Evolutionary conservation across 371 early-diverging fungal species (phyloP).

Genomic region (Actinomucor elegans): DNA sequence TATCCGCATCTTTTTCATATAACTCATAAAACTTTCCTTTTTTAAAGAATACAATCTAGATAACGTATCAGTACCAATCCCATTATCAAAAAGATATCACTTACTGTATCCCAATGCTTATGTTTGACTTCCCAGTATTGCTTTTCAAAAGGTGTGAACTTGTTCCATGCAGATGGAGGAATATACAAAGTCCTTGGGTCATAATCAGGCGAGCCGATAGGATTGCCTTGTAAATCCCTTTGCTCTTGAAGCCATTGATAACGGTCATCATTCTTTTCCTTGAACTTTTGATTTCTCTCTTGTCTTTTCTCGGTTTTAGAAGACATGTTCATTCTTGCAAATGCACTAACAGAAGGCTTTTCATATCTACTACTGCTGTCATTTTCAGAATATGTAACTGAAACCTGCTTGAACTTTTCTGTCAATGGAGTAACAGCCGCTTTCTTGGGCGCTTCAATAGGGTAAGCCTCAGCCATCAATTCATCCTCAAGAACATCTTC

Average conservation of each 20-base stretch:
- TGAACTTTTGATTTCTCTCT: constrained; percentile 56
- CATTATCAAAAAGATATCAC: neutral
- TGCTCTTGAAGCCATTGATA: constrained; percentile 87
- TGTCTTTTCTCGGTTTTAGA: constrained; percentile 4
- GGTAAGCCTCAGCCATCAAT: constrained; percentile 8
- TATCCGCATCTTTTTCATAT: constrained; percentile 99
- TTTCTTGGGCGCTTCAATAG: neutral
- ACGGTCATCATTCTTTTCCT: constrained; percentile 83
- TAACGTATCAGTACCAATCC: neutral
- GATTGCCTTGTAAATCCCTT: constrained; percentile 76
- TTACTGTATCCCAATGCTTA: constrained; percentile 92
- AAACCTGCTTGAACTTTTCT: constrained; percentile 3
- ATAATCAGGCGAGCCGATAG: constrained; percentile 78
- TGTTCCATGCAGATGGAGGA: constrained; percentile 75
- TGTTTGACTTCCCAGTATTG: constrained; percentile 99
- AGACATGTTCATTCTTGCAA: constrained; percentile 4
- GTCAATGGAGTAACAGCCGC: constrained; percentile 15
- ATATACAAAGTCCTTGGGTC: constrained; percentile 95
- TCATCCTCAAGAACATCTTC: neutral
- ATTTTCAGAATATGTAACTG: too few relatives aligned
- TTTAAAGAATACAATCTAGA: constrained; percentile 94
- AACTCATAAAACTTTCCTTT: constrained; percentile 99
- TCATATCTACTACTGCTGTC: neutral
- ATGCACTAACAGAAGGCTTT: neutral
- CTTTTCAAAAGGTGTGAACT: constrained; percentile 96